phyloP scores from a whole-genome alignment of 441 rosid genomes.

The Populus hybrid region DNA sequence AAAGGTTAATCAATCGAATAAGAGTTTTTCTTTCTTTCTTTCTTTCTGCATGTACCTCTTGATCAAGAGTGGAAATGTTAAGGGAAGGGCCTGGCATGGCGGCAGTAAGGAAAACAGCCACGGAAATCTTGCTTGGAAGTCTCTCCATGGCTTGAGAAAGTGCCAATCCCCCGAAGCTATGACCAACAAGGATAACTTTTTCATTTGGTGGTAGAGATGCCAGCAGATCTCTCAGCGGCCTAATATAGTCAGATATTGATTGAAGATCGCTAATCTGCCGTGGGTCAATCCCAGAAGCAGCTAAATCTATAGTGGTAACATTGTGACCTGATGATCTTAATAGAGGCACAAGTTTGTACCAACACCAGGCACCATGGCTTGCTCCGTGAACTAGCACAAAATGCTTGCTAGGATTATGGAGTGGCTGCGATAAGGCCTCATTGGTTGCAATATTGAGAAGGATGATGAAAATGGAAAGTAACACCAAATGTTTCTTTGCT shows the following conservation, averaged over 20 bases:
- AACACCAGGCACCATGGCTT: constrained; percentile 45
- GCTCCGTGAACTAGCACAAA: constrained; percentile 46
- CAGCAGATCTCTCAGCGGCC: constrained; percentile 36
- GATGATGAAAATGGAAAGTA: background rate
- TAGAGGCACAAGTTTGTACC: constrained; percentile 44
- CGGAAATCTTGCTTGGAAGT: constrained; percentile 34
- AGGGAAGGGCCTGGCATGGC: constrained; percentile 50
- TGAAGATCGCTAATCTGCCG: constrained; percentile 20
- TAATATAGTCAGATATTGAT: constrained; percentile 31
- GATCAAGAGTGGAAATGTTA: constrained; percentile 26
- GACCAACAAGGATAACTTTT: constrained; percentile 50
- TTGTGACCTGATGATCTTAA: constrained; percentile 41
- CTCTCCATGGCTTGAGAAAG: constrained; percentile 53
- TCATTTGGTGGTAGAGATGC: constrained; percentile 23
- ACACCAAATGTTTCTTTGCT: background rate
- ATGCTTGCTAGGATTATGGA: constrained; percentile 10
- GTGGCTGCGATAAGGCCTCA: background rate
- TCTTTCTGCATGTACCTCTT: constrained; percentile 30
- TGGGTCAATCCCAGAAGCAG: constrained; percentile 34
- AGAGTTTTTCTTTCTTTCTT: too few relatives aligned
- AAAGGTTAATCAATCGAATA: too few relatives aligned
- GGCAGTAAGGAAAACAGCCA: constrained; percentile 47
- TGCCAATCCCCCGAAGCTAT: constrained; percentile 49
- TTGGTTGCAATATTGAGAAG: background rate
- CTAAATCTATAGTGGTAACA: constrained; percentile 38